phyloP scores from a whole-genome alignment of 2,329 filamentous ascomycete species.

The Venturia pyrina region DNA sequence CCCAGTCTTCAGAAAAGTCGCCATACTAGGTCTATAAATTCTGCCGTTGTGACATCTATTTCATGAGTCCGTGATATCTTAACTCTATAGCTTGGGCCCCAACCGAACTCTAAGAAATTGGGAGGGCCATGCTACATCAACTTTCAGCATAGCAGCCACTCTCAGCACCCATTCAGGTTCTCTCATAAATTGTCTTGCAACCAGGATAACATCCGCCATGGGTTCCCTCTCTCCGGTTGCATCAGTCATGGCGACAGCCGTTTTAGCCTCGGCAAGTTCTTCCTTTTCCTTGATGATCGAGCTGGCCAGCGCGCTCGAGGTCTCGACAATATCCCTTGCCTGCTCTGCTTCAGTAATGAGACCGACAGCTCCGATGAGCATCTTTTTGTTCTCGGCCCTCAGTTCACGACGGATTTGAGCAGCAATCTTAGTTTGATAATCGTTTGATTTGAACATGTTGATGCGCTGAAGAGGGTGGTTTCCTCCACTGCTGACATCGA shows the following conservation, averaged over 20 bases:
- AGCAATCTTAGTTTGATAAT: slow-evolving; percentile 42
- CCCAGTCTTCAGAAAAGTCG: too few species aligned
- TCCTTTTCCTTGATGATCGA: neutral
- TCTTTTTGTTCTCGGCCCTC: slow-evolving; percentile 21
- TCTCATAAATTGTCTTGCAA: slow-evolving; percentile 44
- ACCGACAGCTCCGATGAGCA: slow-evolving; percentile 44
- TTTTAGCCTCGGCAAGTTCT: slow-evolving; percentile 18
- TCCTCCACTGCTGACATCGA: slow-evolving; percentile 37
- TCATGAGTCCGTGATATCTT: neutral
- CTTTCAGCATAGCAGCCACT: slow-evolving; percentile 38
- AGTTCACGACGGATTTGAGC: slow-evolving; percentile 33
- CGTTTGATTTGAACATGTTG: slow-evolving; percentile 28
- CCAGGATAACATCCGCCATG: slow-evolving; percentile 40
- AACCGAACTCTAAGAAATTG: slow-evolving; percentile 30
- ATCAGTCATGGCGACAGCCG: slow-evolving; percentile 29
- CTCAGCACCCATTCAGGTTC: slow-evolving; percentile 46
- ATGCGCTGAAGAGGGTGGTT: slow-evolving; percentile 37
- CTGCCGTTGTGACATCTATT: too few species aligned
- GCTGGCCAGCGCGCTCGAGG: slow-evolving; percentile 1
- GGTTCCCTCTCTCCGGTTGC: slow-evolving; percentile 18
- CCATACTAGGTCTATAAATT: too few species aligned
- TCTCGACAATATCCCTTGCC: slow-evolving; percentile 36
- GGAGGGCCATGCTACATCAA: slow-evolving; percentile 38
- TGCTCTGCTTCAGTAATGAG: slow-evolving; percentile 44
- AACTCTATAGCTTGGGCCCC: neutral